Base-by-base conservation (phyloP, 2,329 filamentous ascomycete species). In the Venturia aucupariae region DNA sequence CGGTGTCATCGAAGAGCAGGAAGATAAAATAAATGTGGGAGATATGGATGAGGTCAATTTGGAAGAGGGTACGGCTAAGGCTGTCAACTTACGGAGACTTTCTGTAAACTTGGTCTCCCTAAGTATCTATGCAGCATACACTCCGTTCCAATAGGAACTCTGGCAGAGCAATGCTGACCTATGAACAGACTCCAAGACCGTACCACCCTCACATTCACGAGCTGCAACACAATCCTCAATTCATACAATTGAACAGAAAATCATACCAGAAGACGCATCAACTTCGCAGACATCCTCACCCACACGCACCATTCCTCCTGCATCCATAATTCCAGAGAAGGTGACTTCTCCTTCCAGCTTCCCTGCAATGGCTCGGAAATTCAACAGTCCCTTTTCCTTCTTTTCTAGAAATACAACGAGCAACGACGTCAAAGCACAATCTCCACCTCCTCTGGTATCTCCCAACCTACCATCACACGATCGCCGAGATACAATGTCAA, bases 381-480 rank as follows among this genome's bases (percentile, higher is more conserved):
- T 95, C 64, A 92, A 90, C 10, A 90, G 90, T 69, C 90, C 89
- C n/a, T 95, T 96, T 70, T 85, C 90, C 46, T 93, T 90, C 87
- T 82, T 95, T 46, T 90, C 90, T 39, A 81, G 90, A 68, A 87
- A 82, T 73, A 84, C 85, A 30, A 66, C 65, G 30, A 76, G 75
- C 35, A 75, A 76, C 13, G 81, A 82, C 42, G 83, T 82, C 72
- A 84, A 83, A 62, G 74, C 79, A 51, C 81, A 84, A 62, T 82
- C 86, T 15, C 82, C 84, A 6, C 82, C 88, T 22, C 72, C 82
- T 66, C 77, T 82, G 39, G 71, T 82, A 66, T 74, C 67, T 66
- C 67, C 73, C 32, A 39, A 57, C 15, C n/a, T 38, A 22, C 39
- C n/a, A 24, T 73, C 76, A 30, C 71, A 69, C 35, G 76, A 76